Base-by-base conservation (phyloP, 768 basidiomycete species). In the Candolleomyces eurysporus region DNA sequence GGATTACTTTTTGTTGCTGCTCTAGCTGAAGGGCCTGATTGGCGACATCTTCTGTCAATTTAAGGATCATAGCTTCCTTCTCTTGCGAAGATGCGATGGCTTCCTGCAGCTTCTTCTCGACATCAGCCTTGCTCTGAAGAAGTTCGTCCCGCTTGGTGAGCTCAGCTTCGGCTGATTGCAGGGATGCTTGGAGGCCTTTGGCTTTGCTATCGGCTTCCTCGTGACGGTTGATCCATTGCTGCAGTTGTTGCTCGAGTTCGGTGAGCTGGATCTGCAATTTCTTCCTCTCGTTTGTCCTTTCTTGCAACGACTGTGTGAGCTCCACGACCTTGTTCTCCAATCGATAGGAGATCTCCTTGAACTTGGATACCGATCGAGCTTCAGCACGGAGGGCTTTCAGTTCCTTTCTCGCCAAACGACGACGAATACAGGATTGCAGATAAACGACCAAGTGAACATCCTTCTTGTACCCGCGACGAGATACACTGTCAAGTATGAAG, bases 301-400 rank as follows among this genome's bases (percentile, higher is more conserved):
- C 89, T 74, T 98, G 97, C 13, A 99, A 83, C 16, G 79, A 87
- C 72, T 99, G 97, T 0, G 97, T 98, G 63, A 99, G 89, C 72
- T 98, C 96, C 61, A 99, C 94, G 48, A 99, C 97, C 78, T 98
- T 99, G 82, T 98, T 99, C 79, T 99, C 97, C 59, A 99, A 82
- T 66, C 86, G 88, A 71, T 98, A 98, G 0, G 96, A 98, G 66
- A 96, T 97, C 76, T 97, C 95, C 78, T 97, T 98, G 86, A 96
- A 98, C 72, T 95, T 97, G 66, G 92, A 91, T 31, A 96, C 96
- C 1, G 97, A 98, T 56, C 95, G 93, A 6, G 97, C 97, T 74
- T 99, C 97, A 8, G 89, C 84, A 69, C 84, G 89, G 64, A 99
- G 85, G 10, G 77, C 79, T 67, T 90, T 91, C 64, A 99, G 85